These are phyloP conservation scores for Hanseniaspora valbyensis DNA, from an alignment of 805 yeast genomes.

Conservation along the genomic window DNA sequence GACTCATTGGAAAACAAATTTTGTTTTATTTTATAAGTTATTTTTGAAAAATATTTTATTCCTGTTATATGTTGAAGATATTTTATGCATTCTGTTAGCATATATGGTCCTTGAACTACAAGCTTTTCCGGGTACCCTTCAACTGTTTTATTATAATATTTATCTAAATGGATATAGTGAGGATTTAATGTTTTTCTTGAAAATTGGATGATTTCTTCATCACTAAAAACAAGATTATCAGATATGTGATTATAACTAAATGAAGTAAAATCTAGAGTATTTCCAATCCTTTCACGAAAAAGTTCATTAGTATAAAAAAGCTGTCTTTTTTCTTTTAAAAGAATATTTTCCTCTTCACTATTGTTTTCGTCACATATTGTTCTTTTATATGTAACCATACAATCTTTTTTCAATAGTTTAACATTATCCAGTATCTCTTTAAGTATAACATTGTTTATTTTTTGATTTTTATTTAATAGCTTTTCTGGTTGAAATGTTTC, in stretches of 20 bases:
- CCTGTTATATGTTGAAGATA: background rate
- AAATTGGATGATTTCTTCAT: background rate
- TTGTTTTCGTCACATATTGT: background rate
- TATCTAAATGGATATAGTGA: constrained; percentile 4
- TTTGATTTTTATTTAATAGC: background rate
- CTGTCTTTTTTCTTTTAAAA: constrained; percentile 3
- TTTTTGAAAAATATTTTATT: background rate
- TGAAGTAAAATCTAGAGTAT: background rate
- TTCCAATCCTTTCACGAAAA: background rate
- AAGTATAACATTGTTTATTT: background rate
- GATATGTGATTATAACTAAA: background rate
- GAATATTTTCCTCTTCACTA: background rate
- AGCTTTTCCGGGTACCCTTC: constrained; percentile 8
- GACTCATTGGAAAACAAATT: constrained; percentile 5
- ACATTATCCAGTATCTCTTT: background rate
- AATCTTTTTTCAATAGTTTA: background rate
- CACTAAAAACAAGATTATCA: background rate
- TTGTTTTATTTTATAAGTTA: background rate
- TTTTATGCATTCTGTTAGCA: constrained; percentile 1
- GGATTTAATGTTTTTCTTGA: constrained; percentile 4
- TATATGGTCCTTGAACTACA: constrained; percentile 9
- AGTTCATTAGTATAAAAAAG: constrained; percentile 7
- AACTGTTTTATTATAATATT: background rate
- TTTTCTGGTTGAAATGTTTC: background rate
- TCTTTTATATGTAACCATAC: constrained; percentile 2